Evolutionary conservation across 352 stramenopile genomes (phyloP).

Genomic region (Pythium chondricola): DNA sequence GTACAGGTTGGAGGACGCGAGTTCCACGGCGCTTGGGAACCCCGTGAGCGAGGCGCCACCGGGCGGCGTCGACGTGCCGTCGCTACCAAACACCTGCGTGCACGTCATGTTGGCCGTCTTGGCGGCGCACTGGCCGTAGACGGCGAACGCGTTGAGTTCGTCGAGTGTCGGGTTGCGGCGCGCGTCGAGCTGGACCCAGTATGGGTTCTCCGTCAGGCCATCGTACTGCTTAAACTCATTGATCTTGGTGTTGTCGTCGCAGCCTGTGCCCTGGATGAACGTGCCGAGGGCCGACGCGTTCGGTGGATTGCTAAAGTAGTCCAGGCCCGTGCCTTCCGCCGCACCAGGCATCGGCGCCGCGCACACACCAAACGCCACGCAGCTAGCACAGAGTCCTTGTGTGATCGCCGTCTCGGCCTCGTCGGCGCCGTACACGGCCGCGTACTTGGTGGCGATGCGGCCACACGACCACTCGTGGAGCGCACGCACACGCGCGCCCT

Average conservation of each 20-base stretch:
- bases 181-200: constrained; percentile 38
- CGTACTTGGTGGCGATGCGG: constrained; percentile 33
- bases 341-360: constrained; percentile 47
- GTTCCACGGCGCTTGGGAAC: constrained; percentile 34
- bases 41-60: constrained; percentile 41
- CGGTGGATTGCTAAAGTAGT: constrained; percentile 34
- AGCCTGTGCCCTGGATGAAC: constrained; percentile 43
- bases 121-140: constrained; percentile 48
- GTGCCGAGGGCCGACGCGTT: constrained; percentile 19
- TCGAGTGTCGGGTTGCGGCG: constrained; percentile 40
- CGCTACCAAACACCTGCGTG: constrained; percentile 40
- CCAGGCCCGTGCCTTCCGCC: constrained; percentile 43
- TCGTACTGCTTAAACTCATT: constrained; percentile 53
- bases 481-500: constrained; percentile 28
- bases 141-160: constrained; percentile 38
- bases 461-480: constrained; percentile 42
- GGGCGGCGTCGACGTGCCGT: constrained; percentile 39
- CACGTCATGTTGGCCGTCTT: constrained; percentile 49
- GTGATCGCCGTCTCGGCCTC: constrained; percentile 26
- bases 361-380: constrained; percentile 33
- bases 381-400: constrained; percentile 38
- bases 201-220: constrained; percentile 25
- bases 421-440: constrained; percentile 25
- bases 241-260: constrained; percentile 46
- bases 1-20: constrained; percentile 39